Evolutionary conservation across 2,329 filamentous ascomycete species (phyloP).

Genomic region (Periglandula ipomoeae): DNA sequence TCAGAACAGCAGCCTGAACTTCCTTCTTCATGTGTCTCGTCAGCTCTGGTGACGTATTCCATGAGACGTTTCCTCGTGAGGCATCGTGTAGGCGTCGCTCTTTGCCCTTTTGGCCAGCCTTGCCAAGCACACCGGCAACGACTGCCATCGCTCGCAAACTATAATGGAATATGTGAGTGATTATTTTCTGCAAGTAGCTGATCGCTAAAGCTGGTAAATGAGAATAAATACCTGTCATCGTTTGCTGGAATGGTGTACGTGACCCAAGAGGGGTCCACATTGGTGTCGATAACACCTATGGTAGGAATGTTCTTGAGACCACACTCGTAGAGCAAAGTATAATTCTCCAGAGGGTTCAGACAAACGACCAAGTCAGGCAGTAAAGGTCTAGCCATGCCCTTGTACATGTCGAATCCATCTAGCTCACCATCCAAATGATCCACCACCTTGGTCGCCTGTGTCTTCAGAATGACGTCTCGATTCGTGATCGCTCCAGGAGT

Average conservation of each 20-base stretch:
- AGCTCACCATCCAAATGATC: slow-evolving; percentile 59
- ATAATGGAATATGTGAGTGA: slow-evolving; percentile 5
- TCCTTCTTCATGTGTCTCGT: slow-evolving; percentile 27
- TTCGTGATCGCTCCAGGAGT: slow-evolving; percentile 88
- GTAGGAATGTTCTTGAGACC: slow-evolving; percentile 81
- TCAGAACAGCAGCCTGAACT: slow-evolving; percentile 19
- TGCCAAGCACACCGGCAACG: slow-evolving; percentile 76
- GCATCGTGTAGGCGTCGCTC: slow-evolving; percentile 56
- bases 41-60: slow-evolving; percentile 40
- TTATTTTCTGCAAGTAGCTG: background rate
- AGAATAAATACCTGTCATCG: slow-evolving; percentile 66
- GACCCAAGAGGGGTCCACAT: slow-evolving; percentile 85
- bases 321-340: slow-evolving; percentile 83
- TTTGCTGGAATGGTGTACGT: slow-evolving; percentile 96
- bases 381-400: slow-evolving; percentile 55
- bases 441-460: slow-evolving; percentile 63
- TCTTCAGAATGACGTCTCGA: slow-evolving; percentile 74
- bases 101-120: slow-evolving; percentile 73
- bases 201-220: too few species aligned
- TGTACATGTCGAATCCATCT: slow-evolving; percentile 54
- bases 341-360: slow-evolving; percentile 89
- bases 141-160: slow-evolving; percentile 75
- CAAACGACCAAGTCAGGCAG: slow-evolving; percentile 87
- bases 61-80: slow-evolving; percentile 52
- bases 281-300: slow-evolving; percentile 89